A percentile compares a stretch with the other conserved stretches of the same genome.
Evolutionary conservation across 2,329 filamentous ascomycete species (phyloP).

Genomic region (Amesomyces nigricolor): DNA sequence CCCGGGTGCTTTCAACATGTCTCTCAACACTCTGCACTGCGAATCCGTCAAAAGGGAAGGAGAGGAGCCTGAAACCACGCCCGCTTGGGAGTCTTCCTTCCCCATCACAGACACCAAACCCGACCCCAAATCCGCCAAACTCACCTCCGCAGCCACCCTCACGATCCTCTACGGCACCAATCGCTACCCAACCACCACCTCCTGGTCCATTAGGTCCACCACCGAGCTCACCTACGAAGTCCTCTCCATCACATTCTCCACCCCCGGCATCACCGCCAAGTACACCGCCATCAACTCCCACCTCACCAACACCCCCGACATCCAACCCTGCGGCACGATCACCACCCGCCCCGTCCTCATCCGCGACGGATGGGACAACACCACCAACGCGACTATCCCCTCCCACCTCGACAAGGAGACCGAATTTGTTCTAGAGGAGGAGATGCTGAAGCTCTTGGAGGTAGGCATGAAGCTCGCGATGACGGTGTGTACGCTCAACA

Average conservation of each 20-base stretch:
- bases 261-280: conserved; percentile 35
- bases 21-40: conserved; percentile 63
- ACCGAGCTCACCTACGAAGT: conserved; percentile 58
- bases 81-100: conserved; percentile 19
- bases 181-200: conserved; percentile 24
- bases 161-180: conserved; percentile 33
- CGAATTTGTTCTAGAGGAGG: conserved; percentile 46
- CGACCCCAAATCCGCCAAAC: conserved; percentile 38
- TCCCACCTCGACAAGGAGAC: conserved; percentile 39
- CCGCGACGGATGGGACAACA: conserved; percentile 43
- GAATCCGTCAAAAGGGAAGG: conserved; percentile 28
- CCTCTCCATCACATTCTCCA: conserved; percentile 43
- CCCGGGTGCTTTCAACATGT: conserved; percentile 77
- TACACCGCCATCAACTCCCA: conserved; percentile 40
- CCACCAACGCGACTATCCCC: conserved; percentile 20
- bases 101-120: conserved; percentile 30
- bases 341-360: conserved; percentile 41
- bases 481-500: conserved; percentile 47
- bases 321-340: conserved; percentile 42
- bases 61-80: conserved; percentile 17
- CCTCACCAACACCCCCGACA: conserved; percentile 17
- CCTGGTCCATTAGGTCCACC: conserved; percentile 36
- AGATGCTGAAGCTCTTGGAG: conserved; percentile 42
- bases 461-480: conserved; percentile 57
- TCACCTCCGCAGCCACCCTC: conserved; percentile 41